Conservation (phyloP, 2,329 filamentous ascomycete species). For the Aspergillus chevalieri region DNA sequence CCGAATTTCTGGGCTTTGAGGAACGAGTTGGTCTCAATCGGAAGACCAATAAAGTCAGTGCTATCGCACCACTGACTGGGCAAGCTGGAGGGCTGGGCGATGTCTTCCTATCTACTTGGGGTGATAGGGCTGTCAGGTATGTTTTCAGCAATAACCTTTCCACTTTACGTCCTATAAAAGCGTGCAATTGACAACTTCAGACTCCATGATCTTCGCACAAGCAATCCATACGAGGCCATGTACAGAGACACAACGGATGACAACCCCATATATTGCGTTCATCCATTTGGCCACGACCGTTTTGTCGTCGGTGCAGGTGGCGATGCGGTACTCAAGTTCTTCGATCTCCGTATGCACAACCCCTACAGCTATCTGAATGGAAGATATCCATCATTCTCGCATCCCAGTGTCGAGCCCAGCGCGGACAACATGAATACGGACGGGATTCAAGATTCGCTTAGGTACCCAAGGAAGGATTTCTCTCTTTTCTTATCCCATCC, state of each 20-base stretch:
- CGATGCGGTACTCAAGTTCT: slow-evolving; percentile 56
- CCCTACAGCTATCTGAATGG: slow-evolving; percentile 29
- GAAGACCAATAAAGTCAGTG: slow-evolving; percentile 28
- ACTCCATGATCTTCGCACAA: slow-evolving; percentile 56
- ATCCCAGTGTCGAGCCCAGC: neutral
- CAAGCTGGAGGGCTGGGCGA: slow-evolving; percentile 33
- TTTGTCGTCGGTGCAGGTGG: slow-evolving; percentile 53
- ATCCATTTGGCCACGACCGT: slow-evolving; percentile 50
- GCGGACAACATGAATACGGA: neutral
- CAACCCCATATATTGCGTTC: slow-evolving; percentile 54
- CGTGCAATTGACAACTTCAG: slow-evolving; percentile 21
- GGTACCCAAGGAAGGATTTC: slow-evolving; percentile 27
- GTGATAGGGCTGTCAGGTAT: slow-evolving; percentile 48
- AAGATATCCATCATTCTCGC: slow-evolving; percentile 6
- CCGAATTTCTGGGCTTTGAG: slow-evolving; percentile 27
- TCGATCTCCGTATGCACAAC: slow-evolving; percentile 52
- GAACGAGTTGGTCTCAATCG: slow-evolving; percentile 14
- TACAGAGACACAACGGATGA: slow-evolving; percentile 54
- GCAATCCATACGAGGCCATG: slow-evolving; percentile 40
- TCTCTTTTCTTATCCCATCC: slow-evolving; percentile 39
- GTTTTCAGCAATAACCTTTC: neutral
- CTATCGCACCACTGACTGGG: slow-evolving; percentile 31
- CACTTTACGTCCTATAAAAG: slow-evolving; percentile 1
- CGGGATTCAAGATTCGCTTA: slow-evolving; percentile 1
- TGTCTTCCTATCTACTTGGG: slow-evolving; percentile 55